Conservation (phyloP, 148 eudicot species). For the Rhododendron kiyosumense region DNA sequence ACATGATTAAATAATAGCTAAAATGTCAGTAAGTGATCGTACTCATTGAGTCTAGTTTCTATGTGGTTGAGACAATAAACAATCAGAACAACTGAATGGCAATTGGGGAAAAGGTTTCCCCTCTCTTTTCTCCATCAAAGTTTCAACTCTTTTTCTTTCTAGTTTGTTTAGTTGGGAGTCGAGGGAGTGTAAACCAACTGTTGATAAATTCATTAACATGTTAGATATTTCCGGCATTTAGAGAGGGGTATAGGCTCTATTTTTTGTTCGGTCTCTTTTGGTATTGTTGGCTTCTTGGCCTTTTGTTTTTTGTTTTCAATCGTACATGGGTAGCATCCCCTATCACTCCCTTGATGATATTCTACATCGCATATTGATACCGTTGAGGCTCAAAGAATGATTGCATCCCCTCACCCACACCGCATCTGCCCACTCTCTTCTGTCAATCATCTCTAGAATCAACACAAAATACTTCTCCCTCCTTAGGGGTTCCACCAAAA, state of each 20-base stretch:
- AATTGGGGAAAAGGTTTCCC: background rate
- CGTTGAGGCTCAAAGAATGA: background rate
- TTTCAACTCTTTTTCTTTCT: background rate
- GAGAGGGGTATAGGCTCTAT: too few species aligned
- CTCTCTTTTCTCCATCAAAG: background rate
- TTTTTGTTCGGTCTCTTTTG: too few species aligned
- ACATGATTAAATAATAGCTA: too few species aligned
- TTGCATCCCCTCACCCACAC: background rate
- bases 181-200: background rate
- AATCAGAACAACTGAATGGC: background rate
- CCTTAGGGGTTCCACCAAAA: background rate
- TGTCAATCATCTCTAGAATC: background rate
- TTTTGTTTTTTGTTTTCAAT: too few species aligned
- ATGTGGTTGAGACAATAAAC: background rate
- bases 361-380: background rate
- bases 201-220: background rate
- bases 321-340: too few species aligned
- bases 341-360: too few species aligned
- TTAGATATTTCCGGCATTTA: too few species aligned
- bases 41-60: background rate
- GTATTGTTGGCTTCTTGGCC: too few species aligned
- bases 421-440: background rate
- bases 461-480: background rate
- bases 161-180: background rate
- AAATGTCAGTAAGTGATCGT: background rate